Base-by-base conservation (phyloP, 306 rosid genomes). In the Ceratonia siliqua region DNA sequence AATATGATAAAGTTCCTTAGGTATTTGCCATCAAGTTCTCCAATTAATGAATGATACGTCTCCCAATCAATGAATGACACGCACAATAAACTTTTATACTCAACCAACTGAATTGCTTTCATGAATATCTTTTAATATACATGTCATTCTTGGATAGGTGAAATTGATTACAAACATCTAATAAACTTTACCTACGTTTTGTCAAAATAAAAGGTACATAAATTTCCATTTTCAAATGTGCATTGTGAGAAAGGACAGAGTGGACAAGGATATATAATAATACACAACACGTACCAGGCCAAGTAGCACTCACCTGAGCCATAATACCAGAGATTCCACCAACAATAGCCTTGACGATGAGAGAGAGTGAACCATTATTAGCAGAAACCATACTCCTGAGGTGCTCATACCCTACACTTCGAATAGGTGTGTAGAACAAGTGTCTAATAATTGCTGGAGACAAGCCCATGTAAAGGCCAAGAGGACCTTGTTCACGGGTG, bases 381-480 rank as follows among this genome's bases (percentile, higher is more conserved):
- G 64, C 70, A 35, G 64, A 54, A 68, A 81, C 20, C 50, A 74
- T 71, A 63, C 49, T 76, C 82, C 94, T 82, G 11, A 94, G 81
- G 24, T 84, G 83, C 80, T 94, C 94, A 61, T 94, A 94, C 42
- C 89, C 92, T 5, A 94, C 87, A 48, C 89, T 91, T 62, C 97
- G 87, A 77, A 85, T 68, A 15, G 98, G 97, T 3, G 97, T 89
- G 78, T 94, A 91, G 76, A 94, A 78, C 17, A 89, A 67, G 78
- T 91, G 97, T 72, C 98, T 78, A 33, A 87, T 48, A 77, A 88
- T 83, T 62, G 97, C 98, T 11, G 97, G 97, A 63, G 92, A 89
- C 82, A 89, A 58, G 46, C 97, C 98, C 80, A 77, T 88, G 84
- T 94, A 94, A 43, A 94, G 90, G 55, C 89, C 90, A 6, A 80